A percentile compares a stretch with the other conserved stretches of the same genome.
Evolutionary conservation across 169 alveolate genomes (phyloP).

Genomic region (Eimeria zaria): DNA sequence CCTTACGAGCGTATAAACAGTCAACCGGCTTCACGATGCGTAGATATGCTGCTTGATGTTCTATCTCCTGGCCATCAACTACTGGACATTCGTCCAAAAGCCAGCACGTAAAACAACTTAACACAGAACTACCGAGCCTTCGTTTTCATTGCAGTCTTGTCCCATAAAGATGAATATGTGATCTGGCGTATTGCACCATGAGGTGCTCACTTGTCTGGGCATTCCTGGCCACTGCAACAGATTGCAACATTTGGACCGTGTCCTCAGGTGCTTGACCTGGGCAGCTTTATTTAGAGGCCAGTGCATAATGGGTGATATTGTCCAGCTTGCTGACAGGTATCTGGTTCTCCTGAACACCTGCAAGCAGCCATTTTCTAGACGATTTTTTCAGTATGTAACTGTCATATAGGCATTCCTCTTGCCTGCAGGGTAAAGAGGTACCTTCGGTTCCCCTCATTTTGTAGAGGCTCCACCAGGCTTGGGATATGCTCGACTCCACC

Average conservation of each 20-base stretch:
- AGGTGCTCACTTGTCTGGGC: background rate
- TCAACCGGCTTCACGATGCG: slow-evolving; percentile 7
- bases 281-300: slow-evolving; percentile 36
- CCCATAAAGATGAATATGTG: background rate
- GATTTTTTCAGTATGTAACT: background rate
- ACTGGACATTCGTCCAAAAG: slow-evolving; percentile 56
- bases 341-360: background rate
- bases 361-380: background rate
- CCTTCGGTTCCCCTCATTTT: slow-evolving; percentile 55
- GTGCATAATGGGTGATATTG: slow-evolving; percentile 32
- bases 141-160: background rate
- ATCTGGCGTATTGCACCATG: background rate
- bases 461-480: slow-evolving; percentile 65
- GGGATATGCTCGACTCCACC: slow-evolving; percentile 64
- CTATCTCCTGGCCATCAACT: slow-evolving; percentile 61
- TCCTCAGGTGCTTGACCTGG: slow-evolving; percentile 55
- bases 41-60: slow-evolving; percentile 51
- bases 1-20: background rate
- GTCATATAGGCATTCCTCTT: background rate
- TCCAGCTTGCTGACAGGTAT: slow-evolving; percentile 36
- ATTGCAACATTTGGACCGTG: background rate
- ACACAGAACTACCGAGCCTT: background rate
- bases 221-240: background rate
- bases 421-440: slow-evolving; percentile 51
- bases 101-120: slow-evolving; percentile 46